Percentiles rank a stretch among this genome's conserved stretches.
Conservation (phyloP, 2,329 filamentous ascomycete species). For the Sarocladium oryzae region DNA sequence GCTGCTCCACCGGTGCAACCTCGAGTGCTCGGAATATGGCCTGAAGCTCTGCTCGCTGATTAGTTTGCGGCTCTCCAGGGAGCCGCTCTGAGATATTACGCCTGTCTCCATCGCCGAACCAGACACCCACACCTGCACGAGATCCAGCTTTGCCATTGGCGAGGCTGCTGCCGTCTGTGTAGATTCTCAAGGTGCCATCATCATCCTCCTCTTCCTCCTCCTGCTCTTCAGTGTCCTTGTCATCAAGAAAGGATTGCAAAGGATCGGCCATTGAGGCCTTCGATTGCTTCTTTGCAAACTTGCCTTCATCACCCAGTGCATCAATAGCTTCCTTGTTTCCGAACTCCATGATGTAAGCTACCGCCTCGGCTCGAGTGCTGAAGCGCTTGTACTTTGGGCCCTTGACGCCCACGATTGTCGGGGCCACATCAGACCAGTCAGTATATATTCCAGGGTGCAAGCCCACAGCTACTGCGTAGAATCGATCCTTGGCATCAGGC, state of each 20-base stretch:
- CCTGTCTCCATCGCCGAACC: conserved; percentile 49
- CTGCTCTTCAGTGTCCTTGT: conserved; percentile 17
- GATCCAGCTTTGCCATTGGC: conserved; percentile 52
- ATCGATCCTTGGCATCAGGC: conserved; percentile 35
- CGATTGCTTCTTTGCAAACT: conserved; percentile 13
- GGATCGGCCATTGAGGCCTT: conserved; percentile 1
- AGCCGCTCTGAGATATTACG: conserved; percentile 71
- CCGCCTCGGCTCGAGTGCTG: conserved; percentile 61
- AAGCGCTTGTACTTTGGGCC: conserved; percentile 67
- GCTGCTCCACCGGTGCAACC: conserved; percentile 58
- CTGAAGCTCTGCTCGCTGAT: conserved; percentile 91
- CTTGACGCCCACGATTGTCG: conserved; percentile 68
- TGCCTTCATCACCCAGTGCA: conserved; percentile 27
- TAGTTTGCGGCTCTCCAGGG: conserved; percentile 71
- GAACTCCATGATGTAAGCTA: conserved; percentile 60
- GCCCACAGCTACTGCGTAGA: conserved; percentile 58
- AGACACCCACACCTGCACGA: conserved; percentile 56
- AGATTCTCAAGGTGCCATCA: conserved; percentile 37
- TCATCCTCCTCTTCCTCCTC: conserved; percentile 22
- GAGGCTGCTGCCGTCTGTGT: conserved; percentile 57
- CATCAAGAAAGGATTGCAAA: conserved; percentile 10
- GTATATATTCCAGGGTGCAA: conserved; percentile 52
- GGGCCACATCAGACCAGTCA: conserved; percentile 62
- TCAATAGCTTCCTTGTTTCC: conserved; percentile 38
- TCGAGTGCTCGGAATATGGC: conserved; percentile 81